These are phyloP conservation scores for Odontarrhena argentea DNA, from an alignment of 345 rosid species.

Conservation along the genomic window DNA sequence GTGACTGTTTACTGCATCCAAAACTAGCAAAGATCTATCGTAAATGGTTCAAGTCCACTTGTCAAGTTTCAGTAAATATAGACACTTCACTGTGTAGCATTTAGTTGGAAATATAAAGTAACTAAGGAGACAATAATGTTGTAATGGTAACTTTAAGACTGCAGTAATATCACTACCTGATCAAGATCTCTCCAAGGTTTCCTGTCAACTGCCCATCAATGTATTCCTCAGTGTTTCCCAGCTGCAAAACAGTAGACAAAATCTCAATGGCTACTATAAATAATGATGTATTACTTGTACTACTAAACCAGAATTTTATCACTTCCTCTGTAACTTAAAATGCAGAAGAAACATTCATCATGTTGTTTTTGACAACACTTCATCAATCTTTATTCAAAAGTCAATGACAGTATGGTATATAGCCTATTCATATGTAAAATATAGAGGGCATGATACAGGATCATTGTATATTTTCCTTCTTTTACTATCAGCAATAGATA, in stretches of 20 bases:
- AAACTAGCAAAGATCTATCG: neutral
- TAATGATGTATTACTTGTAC: neutral
- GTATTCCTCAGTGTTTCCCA: conserved; percentile 85
- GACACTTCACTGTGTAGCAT: neutral
- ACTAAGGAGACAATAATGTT: neutral
- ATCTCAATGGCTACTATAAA: neutral
- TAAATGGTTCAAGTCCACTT: neutral
- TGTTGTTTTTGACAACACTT: neutral
- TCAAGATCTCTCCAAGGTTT: conserved; percentile 84
- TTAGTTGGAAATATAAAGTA: neutral
- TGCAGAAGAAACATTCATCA: neutral
- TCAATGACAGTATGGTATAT: neutral
- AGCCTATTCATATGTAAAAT: too few species aligned
- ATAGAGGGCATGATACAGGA: too few species aligned
- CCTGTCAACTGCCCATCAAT: conserved; percentile 87
- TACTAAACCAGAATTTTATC: neutral
- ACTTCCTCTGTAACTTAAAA: neutral
- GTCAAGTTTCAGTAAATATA: neutral
- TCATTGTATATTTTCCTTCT: too few species aligned
- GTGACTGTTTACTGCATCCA: neutral
- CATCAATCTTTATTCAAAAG: conserved; percentile 2
- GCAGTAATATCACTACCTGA: conserved; percentile 53
- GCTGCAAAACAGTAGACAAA: conserved; percentile 46
- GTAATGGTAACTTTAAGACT: neutral
- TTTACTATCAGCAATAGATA: too few species aligned